A percentile compares a stretch with the other conserved stretches of the same genome.
Conservation (phyloP, 176 grass and related monocot genomes). For the Otatea glauca region DNA sequence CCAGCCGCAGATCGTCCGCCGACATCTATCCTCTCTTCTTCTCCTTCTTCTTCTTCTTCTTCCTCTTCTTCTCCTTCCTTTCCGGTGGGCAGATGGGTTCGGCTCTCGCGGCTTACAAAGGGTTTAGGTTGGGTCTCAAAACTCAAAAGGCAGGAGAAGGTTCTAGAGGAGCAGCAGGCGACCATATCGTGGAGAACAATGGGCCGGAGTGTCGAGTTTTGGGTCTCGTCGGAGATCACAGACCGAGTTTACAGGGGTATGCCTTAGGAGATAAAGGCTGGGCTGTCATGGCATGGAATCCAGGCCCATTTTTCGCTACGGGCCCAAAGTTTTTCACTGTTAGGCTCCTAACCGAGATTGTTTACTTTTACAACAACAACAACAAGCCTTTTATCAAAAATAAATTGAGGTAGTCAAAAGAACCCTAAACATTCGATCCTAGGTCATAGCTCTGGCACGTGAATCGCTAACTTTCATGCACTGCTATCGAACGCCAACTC, state of each 20-base stretch:
- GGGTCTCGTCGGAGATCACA: background rate
- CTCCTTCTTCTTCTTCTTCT: too few relatives aligned
- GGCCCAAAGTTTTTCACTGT: background rate
- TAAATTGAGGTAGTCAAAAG: too few relatives aligned
- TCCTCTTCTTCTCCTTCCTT: background rate
- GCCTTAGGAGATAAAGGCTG: background rate
- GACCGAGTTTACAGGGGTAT: background rate
- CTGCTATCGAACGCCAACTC: too few relatives aligned
- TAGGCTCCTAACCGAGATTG: background rate
- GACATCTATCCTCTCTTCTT: slow-evolving; percentile 18
- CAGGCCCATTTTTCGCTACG: background rate
- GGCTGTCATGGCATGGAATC: background rate
- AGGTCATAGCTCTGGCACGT: too few relatives aligned
- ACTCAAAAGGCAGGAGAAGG: slow-evolving; percentile 49
- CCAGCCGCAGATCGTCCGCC: slow-evolving; percentile 68
- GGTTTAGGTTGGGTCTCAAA: slow-evolving; percentile 40
- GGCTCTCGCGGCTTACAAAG: background rate
- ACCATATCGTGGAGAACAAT: background rate
- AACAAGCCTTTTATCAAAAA: too few relatives aligned
- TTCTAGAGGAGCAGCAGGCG: slow-evolving; percentile 42
- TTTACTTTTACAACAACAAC: background rate
- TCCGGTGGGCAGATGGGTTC: background rate
- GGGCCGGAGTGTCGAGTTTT: background rate
- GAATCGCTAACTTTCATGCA: too few relatives aligned
- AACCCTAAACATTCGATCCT: too few relatives aligned